Base-by-base conservation (phyloP, 495 filamentous ascomycete genomes). In the Opeltia flavorubescens region DNA sequence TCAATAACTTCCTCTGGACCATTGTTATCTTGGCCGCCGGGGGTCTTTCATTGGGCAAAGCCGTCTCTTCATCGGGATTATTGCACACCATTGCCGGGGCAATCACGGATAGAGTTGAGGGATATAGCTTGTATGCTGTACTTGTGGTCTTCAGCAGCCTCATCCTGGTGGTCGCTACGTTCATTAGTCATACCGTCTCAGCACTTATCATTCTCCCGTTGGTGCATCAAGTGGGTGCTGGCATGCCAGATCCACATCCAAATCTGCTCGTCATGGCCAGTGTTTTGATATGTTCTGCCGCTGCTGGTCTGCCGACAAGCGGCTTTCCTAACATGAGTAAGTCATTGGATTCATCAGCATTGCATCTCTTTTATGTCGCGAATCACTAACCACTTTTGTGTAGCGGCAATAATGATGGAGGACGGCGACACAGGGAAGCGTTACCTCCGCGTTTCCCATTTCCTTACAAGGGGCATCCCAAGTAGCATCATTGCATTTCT, bases 1-100 rank as follows among this genome's bases (percentile, higher is more conserved):
- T 99, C 59, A 99, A 99, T 70, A 99, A 99, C 59, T 99, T 99
- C 66, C 81, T 95, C 27, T 99, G 91, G 91, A 99, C 91, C 23
- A 96, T 99, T 64, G 96, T 99, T 67, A 95, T 99, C 56, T 80
- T 99, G 17, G 91, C 91, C 0, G 91, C 93, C 13, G 91, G 91
- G 33, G 91, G 91, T 2, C 67, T 99, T 9, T 83, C 88, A 4
- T 80, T 99, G 1, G 91, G 91, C 33, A 95, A 94, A 63, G 86
- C 93, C 0, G 91, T 99, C 54, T 89, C 85, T 43, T 87, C 82
- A 7, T 95, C 88, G 0, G 91, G 91, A 0, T 68, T 99, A n/a
- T 72, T 99, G 44, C 83, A 94, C 55, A 88, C 86, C 12, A 83
- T 96, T 45, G 89, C 93, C 7, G 62, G 64, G 7, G 60, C 59